Conservation (phyloP, 2,329 filamentous ascomycete genomes). For the Nothophaeocryptopus gaeumannii region DNA sequence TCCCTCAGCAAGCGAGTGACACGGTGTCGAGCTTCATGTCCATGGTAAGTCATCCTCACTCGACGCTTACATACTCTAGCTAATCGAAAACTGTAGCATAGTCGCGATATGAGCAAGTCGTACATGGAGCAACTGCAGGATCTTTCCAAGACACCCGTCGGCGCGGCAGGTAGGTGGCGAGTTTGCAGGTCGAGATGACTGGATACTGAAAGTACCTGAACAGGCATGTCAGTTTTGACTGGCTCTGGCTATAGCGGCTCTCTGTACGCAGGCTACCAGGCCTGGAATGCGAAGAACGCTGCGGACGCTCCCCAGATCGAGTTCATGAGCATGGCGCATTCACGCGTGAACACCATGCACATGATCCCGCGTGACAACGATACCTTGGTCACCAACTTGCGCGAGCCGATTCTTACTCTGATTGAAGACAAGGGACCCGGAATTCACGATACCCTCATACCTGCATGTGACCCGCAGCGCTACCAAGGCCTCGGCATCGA, state of each 20-base stretch:
- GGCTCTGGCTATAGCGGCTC: constrained; percentile 49
- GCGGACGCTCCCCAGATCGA: constrained; percentile 42
- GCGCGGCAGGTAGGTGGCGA: constrained; percentile 40
- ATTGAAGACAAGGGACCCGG: constrained; percentile 46
- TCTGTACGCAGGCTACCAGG: constrained; percentile 50
- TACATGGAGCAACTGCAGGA: constrained; percentile 51
- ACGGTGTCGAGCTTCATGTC: constrained; percentile 45
- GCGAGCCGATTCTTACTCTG: constrained; percentile 46
- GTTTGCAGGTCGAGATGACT: constrained; percentile 9
- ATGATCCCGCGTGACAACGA: constrained; percentile 42
- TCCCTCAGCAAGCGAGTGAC: constrained; percentile 42
- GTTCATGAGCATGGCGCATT: constrained; percentile 48
- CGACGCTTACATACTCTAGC: no score
- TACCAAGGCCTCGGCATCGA: constrained; percentile 44
- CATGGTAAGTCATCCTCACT: constrained; percentile 27
- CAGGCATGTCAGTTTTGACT: constrained; percentile 40
- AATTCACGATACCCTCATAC: constrained; percentile 48
- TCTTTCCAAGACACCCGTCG: constrained; percentile 51
- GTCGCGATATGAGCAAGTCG: constrained; percentile 48
- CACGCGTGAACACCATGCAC: constrained; percentile 42
- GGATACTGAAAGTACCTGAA: constrained; percentile 23
- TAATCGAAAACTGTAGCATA: constrained; percentile 29
- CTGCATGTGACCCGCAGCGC: constrained; percentile 47
- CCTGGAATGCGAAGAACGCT: constrained; percentile 40
- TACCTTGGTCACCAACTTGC: constrained; percentile 45